Percentiles rank a stretch among this genome's conserved stretches.
These are phyloP conservation scores for button mushroom (Agaricus bisporus) DNA, from an alignment of 768 basidiomycete species.

Conservation along the genomic window DNA sequence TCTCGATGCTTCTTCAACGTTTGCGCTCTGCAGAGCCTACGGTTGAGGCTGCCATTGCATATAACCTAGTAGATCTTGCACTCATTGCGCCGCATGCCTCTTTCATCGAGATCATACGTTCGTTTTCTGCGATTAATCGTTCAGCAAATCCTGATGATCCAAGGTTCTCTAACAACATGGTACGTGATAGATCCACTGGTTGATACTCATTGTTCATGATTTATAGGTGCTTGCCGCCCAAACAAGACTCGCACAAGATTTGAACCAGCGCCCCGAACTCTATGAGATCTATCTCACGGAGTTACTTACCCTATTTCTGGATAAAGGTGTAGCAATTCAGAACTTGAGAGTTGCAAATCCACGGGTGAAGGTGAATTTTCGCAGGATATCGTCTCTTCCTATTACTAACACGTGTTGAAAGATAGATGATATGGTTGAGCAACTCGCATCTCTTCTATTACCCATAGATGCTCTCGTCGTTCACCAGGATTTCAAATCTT, in stretches of 20 bases:
- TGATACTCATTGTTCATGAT: neutral
- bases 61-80: slow-evolving; percentile 87
- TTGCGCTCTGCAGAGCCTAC: slow-evolving; percentile 79
- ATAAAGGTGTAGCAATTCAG: slow-evolving; percentile 89
- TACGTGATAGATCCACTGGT: slow-evolving; percentile 17
- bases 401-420: slow-evolving; percentile 19
- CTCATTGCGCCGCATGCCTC: slow-evolving; percentile 69
- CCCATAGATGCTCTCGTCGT: slow-evolving; percentile 85
- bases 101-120: slow-evolving; percentile 78
- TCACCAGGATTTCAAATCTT: slow-evolving; percentile 63
- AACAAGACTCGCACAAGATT: slow-evolving; percentile 79
- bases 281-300: slow-evolving; percentile 81
- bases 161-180: slow-evolving; percentile 86
- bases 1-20: slow-evolving; percentile 90
- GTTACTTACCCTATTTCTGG: slow-evolving; percentile 77
- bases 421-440: slow-evolving; percentile 81
- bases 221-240: slow-evolving; percentile 81
- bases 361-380: slow-evolving; percentile 52
- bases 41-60: slow-evolving; percentile 87
- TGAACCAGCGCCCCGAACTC: slow-evolving; percentile 67
- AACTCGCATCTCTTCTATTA: slow-evolving; percentile 81
- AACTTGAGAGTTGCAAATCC: slow-evolving; percentile 65
- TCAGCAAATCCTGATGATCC: slow-evolving; percentile 88
- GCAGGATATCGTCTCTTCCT: neutral
- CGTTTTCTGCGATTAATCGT: slow-evolving; percentile 80